phyloP scores from a whole-genome alignment of 2,329 filamentous ascomycete genomes.

The Xylaria sp. region DNA sequence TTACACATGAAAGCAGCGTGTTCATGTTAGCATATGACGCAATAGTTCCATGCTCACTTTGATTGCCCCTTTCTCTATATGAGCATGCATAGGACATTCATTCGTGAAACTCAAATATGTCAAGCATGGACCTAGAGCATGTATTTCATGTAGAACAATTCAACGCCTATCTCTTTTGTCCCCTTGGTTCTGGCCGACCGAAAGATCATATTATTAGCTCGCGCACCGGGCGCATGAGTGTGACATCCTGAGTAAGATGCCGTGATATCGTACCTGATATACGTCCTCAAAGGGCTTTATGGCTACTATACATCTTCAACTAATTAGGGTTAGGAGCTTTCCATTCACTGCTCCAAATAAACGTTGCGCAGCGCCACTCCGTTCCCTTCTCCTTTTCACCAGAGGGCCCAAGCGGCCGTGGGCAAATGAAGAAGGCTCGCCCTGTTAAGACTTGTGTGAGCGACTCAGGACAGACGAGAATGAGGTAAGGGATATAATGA shows the following conservation, averaged over 20 bases:
- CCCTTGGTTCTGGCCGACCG: background rate
- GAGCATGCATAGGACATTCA: no score
- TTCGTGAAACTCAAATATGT: background rate
- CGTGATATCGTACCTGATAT: background rate
- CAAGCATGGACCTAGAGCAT: background rate
- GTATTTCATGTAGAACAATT: background rate
- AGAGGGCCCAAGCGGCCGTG: constrained; percentile 82
- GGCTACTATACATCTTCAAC: background rate
- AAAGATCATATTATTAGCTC: background rate
- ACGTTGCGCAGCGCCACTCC: constrained; percentile 88
- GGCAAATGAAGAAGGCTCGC: constrained; percentile 72
- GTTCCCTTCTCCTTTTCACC: constrained; percentile 86
- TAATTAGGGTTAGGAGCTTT: constrained; percentile 43
- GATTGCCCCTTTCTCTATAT: no score
- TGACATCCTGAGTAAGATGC: background rate
- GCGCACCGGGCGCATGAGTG: background rate
- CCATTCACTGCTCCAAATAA: constrained; percentile 77
- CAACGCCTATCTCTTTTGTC: background rate
- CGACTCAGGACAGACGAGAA: background rate
- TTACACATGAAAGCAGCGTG: background rate
- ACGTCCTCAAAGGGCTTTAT: background rate
- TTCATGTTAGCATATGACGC: no score
- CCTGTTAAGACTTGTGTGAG: constrained; percentile 51
- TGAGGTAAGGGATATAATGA: background rate
- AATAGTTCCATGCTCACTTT: no score